These are phyloP conservation scores for Magnolia changhungtana DNA, from an alignment of 164 flowering plant species.

Conservation along the genomic window DNA sequence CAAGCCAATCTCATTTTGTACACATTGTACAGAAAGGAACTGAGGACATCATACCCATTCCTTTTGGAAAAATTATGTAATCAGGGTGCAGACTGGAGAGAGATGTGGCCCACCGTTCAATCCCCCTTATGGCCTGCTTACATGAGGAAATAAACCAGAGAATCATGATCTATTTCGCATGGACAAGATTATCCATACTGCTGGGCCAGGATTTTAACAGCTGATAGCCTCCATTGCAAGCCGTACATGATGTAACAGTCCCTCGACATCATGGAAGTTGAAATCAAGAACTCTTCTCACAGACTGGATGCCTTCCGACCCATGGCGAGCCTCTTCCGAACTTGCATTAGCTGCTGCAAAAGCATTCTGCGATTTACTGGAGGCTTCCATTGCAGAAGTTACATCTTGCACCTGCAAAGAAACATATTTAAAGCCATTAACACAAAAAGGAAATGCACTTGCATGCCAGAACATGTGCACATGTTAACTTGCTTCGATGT, in stretches of 20 bases:
- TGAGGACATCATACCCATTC: conserved; percentile 6
- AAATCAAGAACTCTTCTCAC: conserved; percentile 66
- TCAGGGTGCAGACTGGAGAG: not conserved
- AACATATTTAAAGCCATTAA: not conserved
- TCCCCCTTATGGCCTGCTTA: not conserved
- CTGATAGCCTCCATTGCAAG: conserved; percentile 58
- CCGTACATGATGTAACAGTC: conserved; percentile 54
- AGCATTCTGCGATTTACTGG: conserved; percentile 54
- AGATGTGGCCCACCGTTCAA: not conserved
- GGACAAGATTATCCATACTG: conserved; percentile 14
- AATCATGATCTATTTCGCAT: conserved; percentile 15
- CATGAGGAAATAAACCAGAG: conserved; percentile 25
- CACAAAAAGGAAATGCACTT: not conserved
- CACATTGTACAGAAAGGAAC: conserved; percentile 33
- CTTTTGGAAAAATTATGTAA: conserved; percentile 3
- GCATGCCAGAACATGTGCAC: not conserved
- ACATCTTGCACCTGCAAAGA: conserved; percentile 61
- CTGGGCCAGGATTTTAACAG: conserved; percentile 26
- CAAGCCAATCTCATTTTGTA: conserved; percentile 35
- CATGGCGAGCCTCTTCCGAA: conserved; percentile 32
- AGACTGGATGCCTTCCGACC: conserved; percentile 33
- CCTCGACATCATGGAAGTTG: conserved; percentile 74
- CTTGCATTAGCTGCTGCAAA: conserved; percentile 47
- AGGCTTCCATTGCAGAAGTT: conserved; percentile 75
- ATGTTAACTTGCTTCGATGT: not conserved